Evolutionary conservation across 441 rosid species (phyloP), one percentile per base, ranked within the genome.

Genomic region (Pelargonium myrrhifolium): DNA sequence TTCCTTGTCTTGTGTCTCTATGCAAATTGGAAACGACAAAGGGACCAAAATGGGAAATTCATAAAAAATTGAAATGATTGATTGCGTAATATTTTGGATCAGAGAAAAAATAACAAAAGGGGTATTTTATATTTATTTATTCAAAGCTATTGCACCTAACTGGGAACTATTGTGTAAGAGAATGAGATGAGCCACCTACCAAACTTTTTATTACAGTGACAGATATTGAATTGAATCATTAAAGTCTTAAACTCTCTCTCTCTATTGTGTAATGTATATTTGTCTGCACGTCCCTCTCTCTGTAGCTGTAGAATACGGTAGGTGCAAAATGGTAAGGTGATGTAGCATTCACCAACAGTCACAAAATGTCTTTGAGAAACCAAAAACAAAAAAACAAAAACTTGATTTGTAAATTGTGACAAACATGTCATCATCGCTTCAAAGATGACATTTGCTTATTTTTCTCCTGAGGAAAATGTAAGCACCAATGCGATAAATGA

Each of bases 381-480:
- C 39, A 35, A 35, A 35, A 35, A n/a, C n/a, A n/a, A n/a, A n/a
- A n/a, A n/a, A n/a, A n/a, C n/a, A n/a, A n/a, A n/a, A 35, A 2
- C 39, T 35, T 35, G 8, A 35, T 35, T 35, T 35, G 39, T 35
- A 35, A 35, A 35, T 39, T 55, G 49, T 68, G 43, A 68, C 18
- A 35, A 22, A 53, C 1, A 10, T 9, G 17, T 7, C 2, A 1
- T 15, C 20, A 51, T 68, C 26, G 37, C 21, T 56, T 89, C 81
- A 93, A 76, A 93, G 79, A 68, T 86, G 85, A 60, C 84, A 85
- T 12, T 64, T 68, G 72, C 71, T 85, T 21, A 93, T 85, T 77
- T 86, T 86, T 71, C 74, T 82, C 58, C 90, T 81, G 63, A 91
- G 93, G 78, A 88, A 91, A 59, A 86, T 71, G 76, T 89, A 93